phyloP scores from a whole-genome alignment of 768 basidiomycete species.

The Tylopilus balloui region DNA sequence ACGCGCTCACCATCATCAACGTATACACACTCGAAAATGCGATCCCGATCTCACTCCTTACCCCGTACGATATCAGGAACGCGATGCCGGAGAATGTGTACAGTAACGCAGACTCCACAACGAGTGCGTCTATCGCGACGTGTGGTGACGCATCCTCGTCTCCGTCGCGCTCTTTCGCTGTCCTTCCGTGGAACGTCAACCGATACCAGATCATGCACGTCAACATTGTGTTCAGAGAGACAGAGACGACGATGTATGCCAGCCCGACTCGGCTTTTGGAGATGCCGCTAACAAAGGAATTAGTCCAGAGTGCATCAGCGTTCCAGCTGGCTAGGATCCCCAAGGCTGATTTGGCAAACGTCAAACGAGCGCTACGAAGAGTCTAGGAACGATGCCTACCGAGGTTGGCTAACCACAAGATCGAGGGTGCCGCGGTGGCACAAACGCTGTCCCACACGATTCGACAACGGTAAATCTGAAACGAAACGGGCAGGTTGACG shows the following conservation, averaged over 20 bases:
- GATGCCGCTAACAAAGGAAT: not conserved
- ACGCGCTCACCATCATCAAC: constrained; percentile 6
- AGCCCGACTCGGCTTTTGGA: constrained; percentile 1
- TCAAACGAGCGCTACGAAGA: not conserved
- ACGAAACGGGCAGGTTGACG: not conserved
- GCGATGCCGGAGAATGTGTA: constrained; percentile 14
- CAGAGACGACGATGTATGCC: constrained; percentile 1
- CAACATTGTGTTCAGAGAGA: constrained; percentile 6
- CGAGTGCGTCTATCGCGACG: not conserved
- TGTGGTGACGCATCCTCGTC: not conserved
- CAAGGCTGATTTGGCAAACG: not conserved
- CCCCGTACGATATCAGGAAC: constrained; percentile 5
- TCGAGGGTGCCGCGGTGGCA: constrained; percentile 4
- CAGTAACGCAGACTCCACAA: constrained; percentile 14
- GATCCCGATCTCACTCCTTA: not conserved
- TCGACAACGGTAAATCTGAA: constrained; percentile 36
- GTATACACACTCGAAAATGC: constrained; percentile 7
- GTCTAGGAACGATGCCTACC: constrained; percentile 3
- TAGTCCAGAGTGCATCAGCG: not conserved
- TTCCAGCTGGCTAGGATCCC: constrained; percentile 1
- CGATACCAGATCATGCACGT: constrained; percentile 12
- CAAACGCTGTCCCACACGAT: constrained; percentile 26
- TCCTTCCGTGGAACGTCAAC: not conserved
- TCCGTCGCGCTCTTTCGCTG: not conserved
- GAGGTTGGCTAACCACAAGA: constrained; percentile 12